Percentiles rank a stretch among this genome's conserved stretches.
Conservation (phyloP, 2,329 filamentous ascomycete genomes). For the Stachybotrys elegans region DNA sequence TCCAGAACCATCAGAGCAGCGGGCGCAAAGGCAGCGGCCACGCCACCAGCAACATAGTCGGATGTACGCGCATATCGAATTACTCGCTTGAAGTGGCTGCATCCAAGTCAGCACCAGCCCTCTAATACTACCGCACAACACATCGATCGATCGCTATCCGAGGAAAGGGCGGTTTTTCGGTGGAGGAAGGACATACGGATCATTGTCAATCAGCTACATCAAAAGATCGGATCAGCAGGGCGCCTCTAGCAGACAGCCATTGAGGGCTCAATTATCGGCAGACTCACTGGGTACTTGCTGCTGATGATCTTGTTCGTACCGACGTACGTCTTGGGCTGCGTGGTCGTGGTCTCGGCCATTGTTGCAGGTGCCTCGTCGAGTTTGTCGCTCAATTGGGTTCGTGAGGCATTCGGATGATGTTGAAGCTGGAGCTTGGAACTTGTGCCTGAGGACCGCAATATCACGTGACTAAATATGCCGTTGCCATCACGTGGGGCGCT, state of each 20-base stretch:
- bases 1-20: constrained; percentile 74
- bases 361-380: constrained; percentile 20
- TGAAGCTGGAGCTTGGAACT: constrained; percentile 14
- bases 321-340: constrained; percentile 29
- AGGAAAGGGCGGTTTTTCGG: constrained; percentile 2
- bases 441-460: constrained; percentile 22
- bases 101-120: constrained; percentile 23
- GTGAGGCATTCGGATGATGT: constrained; percentile 18
- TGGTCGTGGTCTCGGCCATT: constrained; percentile 34
- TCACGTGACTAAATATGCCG: constrained; percentile 22
- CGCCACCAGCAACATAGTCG: constrained; percentile 71
- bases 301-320: constrained; percentile 65
- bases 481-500: neutral
- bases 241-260: no score
- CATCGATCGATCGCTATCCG: constrained; percentile 5
- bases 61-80: constrained; percentile 78
- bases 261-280: constrained; percentile 13
- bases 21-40: constrained; percentile 67
- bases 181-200: constrained; percentile 47
- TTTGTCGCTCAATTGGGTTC: constrained; percentile 21
- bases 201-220: constrained; percentile 91
- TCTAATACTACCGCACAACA: no score
- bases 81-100: constrained; percentile 86
- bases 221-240: constrained; percentile 14
- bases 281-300: constrained; percentile 81